These are phyloP conservation scores for Melampsora larici-populina DNA, from an alignment of 1,284 basidiomycete genomes.

Conservation along the genomic window DNA sequence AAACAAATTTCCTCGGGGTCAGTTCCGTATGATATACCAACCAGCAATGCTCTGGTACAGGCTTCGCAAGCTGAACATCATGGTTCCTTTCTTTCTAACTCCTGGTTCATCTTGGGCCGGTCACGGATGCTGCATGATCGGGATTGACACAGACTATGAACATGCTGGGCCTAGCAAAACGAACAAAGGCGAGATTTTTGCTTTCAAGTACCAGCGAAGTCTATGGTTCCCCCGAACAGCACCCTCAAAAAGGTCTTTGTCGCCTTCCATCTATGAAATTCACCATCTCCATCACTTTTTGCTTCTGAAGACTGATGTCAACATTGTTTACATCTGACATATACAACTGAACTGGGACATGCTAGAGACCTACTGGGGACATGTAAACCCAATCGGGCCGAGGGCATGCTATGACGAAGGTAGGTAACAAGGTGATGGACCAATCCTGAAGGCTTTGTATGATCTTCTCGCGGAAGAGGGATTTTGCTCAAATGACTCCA, in stretches of 20 bases:
- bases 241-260: constrained; percentile 75
- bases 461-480: neutral
- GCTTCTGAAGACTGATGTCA: neutral
- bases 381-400: constrained; percentile 95
- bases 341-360: too few relatives aligned
- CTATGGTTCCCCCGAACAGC: constrained; percentile 59
- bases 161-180: constrained; percentile 97
- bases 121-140: too few relatives aligned
- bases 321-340: neutral
- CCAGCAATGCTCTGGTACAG: too few relatives aligned
- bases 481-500: neutral
- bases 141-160: constrained; percentile 62
- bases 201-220: constrained; percentile 82
- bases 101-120: too few relatives aligned
- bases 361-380: constrained; percentile 70
- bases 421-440: constrained; percentile 36
- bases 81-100: neutral
- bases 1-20: constrained; percentile 92
- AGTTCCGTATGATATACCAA: neutral
- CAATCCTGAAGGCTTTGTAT: neutral
- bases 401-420: constrained; percentile 97
- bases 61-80: too few relatives aligned
- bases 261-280: neutral
- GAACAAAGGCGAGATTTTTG: constrained; percentile 92
- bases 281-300: neutral